Percentiles rank a stretch among this genome's conserved stretches.
Conservation (phyloP, 1,284 basidiomycete species). For the Xerocomus minutiporus region DNA sequence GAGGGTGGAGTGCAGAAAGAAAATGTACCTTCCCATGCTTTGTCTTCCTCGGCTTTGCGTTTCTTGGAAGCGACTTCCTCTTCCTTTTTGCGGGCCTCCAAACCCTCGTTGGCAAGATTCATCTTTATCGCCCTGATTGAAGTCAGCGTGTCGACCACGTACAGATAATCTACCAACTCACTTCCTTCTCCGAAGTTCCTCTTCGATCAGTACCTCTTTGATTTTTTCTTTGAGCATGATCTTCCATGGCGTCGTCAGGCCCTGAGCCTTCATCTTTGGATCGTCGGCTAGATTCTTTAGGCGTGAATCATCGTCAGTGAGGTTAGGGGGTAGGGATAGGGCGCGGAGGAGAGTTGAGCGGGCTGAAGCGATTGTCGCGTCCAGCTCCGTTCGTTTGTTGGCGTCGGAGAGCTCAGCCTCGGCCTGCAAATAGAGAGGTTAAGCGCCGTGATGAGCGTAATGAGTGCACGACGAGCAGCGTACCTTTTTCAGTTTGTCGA, state of each 20-base stretch:
- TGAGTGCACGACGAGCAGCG: slow-evolving; percentile 7
- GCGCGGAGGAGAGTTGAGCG: slow-evolving; percentile 58
- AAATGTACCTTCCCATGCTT: slow-evolving; percentile 71
- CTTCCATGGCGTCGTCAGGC: slow-evolving; percentile 52
- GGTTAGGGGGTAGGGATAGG: slow-evolving; percentile 54
- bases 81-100: slow-evolving; percentile 80
- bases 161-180: slow-evolving; percentile 35
- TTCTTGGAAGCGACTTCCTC: slow-evolving; percentile 71
- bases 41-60: slow-evolving; percentile 79
- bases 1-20: not conserved
- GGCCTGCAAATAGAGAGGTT: slow-evolving; percentile 44
- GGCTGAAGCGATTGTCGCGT: slow-evolving; percentile 71
- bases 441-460: not conserved
- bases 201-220: slow-evolving; percentile 78
- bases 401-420: slow-evolving; percentile 74
- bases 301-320: slow-evolving; percentile 50
- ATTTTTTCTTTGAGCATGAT: slow-evolving; percentile 58
- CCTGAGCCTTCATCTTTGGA: slow-evolving; percentile 32
- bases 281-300: slow-evolving; percentile 44
- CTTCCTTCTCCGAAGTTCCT: slow-evolving; percentile 76
- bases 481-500: slow-evolving; percentile 81
- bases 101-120: slow-evolving; percentile 80
- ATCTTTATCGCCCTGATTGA: slow-evolving; percentile 70
- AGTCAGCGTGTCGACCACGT: slow-evolving; percentile 3
- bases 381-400: slow-evolving; percentile 70